Evolutionary conservation across 2,329 filamentous ascomycete genomes (phyloP), one percentile per base, ranked within the genome.

Genomic region (Magnaporthiopsis incrustans): DNA sequence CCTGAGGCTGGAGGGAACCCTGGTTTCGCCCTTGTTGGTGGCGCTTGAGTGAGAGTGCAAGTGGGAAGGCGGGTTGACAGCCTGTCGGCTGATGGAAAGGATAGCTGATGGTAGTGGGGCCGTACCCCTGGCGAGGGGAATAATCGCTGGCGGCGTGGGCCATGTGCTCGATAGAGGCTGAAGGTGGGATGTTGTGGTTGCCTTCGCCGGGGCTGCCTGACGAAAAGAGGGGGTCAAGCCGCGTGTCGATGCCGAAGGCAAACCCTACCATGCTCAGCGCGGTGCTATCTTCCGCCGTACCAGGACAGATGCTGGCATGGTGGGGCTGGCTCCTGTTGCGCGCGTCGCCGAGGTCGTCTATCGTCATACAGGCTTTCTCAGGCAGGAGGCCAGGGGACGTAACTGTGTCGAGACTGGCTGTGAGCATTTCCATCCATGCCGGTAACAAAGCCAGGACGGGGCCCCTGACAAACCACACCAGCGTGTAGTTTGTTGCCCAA

Each of bases 241-340:
- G 67, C 63, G 75, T 71, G 35, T 73, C 72, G 67, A 77, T 72
- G 64, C 69, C 70, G 66, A 77, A 76, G 70, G 70, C 69, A 68
- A 77, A 75, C 65, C 76, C 71, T 66, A 69, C 68, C 59, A 73
- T 67, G 50, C 71, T 73, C 62, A 76, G 65, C 59, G 69, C 67
- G 50, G 71, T 65, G 10, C n/a, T 10, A 25, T 25, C 44, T 25
- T 53, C 44, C 44, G 22, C 44, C 44, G 18, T 25, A 4, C n/a
- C 44, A 3, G 18, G 22, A 11, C 44, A 8, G n/a, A 53, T 53
- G 22, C n/a, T 18, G 44, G 7, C 18, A 53, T n/a, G 30, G 75
- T 61, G 57, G 57, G 57, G 25, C 30, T 18, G 57, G 57, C 5
- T 58, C 6, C 1, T 58, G 57, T 57, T 57, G 56, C n/a, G 25